Conservation (phyloP, 306 rosid genomes). For the Gleditsia sinensis region DNA sequence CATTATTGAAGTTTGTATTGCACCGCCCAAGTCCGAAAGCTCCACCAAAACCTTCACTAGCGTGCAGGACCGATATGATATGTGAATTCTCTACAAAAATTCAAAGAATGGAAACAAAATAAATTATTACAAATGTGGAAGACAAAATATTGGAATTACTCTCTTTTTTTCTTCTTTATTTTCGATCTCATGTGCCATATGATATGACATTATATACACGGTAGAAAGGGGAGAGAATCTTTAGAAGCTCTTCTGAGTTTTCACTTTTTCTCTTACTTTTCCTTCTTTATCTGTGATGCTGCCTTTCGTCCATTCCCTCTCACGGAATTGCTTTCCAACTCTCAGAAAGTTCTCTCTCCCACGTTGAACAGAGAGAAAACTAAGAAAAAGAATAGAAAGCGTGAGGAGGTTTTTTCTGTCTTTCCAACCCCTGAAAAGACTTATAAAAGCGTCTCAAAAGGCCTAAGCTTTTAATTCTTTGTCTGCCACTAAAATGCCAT, state of each 20-base stretch:
- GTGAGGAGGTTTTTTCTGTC: conserved; percentile 4
- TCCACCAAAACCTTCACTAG: conserved; percentile 31
- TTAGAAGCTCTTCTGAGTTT: conserved; percentile 31
- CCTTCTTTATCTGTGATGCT: conserved; percentile 36
- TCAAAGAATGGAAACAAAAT: not conserved
- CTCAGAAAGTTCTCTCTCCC: not conserved
- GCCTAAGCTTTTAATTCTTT: conserved; percentile 40
- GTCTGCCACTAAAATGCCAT: conserved; percentile 53
- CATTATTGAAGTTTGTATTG: not conserved
- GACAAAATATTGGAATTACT: not conserved
- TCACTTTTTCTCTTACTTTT: conserved; percentile 9
- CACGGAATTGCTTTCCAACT: conserved; percentile 11
- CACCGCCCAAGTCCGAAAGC: conserved; percentile 13
- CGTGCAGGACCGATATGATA: not conserved
- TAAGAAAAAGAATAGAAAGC: not conserved
- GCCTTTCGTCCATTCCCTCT: conserved; percentile 47
- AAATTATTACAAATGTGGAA: not conserved
- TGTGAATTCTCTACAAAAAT: conserved; percentile 11
- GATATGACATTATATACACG: conserved; percentile 32
- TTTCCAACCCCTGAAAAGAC: conserved; percentile 26
- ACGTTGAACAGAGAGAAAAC: not conserved
- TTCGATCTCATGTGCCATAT: conserved; percentile 36
- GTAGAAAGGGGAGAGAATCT: conserved; percentile 57
- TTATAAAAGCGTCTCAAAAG: conserved; percentile 29
- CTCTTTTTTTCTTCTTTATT: not conserved